Evolutionary conservation across 106 monocot species (phyloP).

Genomic region (Vanilla planifolia): DNA sequence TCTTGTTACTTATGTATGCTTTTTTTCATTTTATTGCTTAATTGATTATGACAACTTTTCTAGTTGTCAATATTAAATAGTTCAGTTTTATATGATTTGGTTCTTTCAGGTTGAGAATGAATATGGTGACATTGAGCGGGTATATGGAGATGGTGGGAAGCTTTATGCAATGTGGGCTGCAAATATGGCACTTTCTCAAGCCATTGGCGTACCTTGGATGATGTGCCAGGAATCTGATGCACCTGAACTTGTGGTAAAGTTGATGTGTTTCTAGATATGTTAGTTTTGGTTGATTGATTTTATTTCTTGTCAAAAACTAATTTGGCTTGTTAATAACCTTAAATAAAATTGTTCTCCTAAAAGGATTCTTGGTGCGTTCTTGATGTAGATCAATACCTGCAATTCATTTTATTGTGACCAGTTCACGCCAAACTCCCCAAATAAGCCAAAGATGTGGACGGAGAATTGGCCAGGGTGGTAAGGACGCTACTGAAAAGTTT

Average conservation of each 20-base stretch:
- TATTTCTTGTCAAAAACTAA: neutral
- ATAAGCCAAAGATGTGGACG: slow-evolving; percentile 95
- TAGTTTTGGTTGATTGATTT: no score
- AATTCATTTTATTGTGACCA: slow-evolving; percentile 97
- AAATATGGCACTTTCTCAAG: slow-evolving; percentile 78
- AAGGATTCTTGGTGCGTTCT: neutral
- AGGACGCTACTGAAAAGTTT: neutral
- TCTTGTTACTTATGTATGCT: no score
- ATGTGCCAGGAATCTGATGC: slow-evolving; percentile 99
- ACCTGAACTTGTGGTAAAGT: slow-evolving; percentile 78
- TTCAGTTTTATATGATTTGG: neutral
- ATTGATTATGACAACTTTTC: neutral
- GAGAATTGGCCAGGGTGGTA: slow-evolving; percentile 99
- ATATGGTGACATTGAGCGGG: slow-evolving; percentile 74
- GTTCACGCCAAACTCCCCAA: slow-evolving; percentile 64
- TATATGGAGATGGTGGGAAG: slow-evolving; percentile 77
- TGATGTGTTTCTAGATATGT: no score
- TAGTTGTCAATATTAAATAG: neutral
- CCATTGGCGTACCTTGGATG: slow-evolving; percentile 92
- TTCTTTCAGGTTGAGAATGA: slow-evolving; percentile 84
- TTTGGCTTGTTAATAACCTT: neutral
- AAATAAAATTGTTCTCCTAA: neutral
- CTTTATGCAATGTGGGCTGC: slow-evolving; percentile 98
- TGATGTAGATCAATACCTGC: slow-evolving; percentile 91
- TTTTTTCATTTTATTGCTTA: no score